phyloP scores from a whole-genome alignment of 805 yeast genomes.

The Candida manassasensis region DNA sequence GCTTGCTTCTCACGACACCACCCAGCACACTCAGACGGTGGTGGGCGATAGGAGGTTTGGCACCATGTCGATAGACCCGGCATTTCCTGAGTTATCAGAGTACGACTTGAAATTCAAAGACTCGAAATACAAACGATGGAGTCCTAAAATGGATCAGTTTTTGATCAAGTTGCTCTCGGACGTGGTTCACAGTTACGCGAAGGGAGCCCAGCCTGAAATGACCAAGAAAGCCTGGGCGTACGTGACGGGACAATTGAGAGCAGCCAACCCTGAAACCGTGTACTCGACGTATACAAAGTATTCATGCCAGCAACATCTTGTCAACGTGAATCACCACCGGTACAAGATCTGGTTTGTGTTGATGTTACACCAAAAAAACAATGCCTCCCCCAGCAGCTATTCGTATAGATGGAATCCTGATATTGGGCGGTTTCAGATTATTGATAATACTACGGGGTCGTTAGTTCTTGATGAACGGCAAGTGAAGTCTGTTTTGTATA shows the following conservation, averaged over 20 bases:
- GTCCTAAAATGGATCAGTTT: slow-evolving; percentile 34
- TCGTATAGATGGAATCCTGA: slow-evolving; percentile 34
- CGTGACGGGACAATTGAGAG: slow-evolving; percentile 29
- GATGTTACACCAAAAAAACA: slow-evolving; percentile 26
- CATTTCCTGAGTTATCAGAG: slow-evolving; percentile 18
- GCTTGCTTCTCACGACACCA: background rate
- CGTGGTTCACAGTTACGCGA: slow-evolving; percentile 31
- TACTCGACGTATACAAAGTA: slow-evolving; percentile 38
- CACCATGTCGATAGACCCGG: background rate
- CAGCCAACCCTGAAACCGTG: slow-evolving; percentile 37
- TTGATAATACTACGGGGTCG: slow-evolving; percentile 19
- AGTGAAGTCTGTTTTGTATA: slow-evolving; percentile 28
- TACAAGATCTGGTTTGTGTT: slow-evolving; percentile 32
- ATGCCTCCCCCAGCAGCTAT: slow-evolving; percentile 17
- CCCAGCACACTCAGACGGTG: background rate
- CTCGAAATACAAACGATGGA: slow-evolving; percentile 36
- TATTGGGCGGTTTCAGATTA: slow-evolving; percentile 29
- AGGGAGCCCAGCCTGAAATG: slow-evolving; percentile 27
- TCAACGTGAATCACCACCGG: slow-evolving; percentile 32
- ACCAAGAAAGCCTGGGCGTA: slow-evolving; percentile 37
- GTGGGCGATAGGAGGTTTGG: background rate
- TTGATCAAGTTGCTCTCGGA: slow-evolving; percentile 29
- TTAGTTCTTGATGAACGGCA: slow-evolving; percentile 28
- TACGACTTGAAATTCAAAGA: slow-evolving; percentile 31
- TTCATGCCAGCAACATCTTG: slow-evolving; percentile 34